phyloP scores from a whole-genome alignment of 2,329 filamentous ascomycete species.

The Paraconiothyrium brasiliense region DNA sequence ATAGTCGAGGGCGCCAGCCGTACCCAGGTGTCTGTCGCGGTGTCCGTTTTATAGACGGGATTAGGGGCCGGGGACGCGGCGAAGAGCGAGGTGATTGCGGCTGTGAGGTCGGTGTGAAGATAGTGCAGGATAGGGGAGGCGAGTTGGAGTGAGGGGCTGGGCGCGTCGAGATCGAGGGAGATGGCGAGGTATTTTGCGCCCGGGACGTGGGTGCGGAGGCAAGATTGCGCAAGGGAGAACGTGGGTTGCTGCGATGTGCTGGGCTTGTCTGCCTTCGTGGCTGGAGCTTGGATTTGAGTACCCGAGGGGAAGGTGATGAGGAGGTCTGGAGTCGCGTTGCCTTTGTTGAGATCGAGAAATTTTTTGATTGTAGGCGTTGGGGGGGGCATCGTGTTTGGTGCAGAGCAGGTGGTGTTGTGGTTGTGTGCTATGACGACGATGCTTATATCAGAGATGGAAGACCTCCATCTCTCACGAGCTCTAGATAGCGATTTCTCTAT shows the following conservation, averaged over 20 bases:
- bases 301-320: constrained; percentile 13
- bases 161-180: constrained; percentile 11
- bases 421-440: constrained; percentile 7
- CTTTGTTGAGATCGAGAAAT: constrained; percentile 9
- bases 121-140: constrained; percentile 9
- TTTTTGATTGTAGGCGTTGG: background rate
- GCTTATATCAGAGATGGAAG: background rate
- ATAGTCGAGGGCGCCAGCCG: background rate
- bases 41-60: background rate
- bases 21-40: constrained; percentile 6
- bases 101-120: constrained; percentile 8
- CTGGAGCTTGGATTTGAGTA: background rate
- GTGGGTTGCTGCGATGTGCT: background rate
- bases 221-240: background rate
- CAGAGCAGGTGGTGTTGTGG: background rate
- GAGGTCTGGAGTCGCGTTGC: background rate
- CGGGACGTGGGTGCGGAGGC: constrained; percentile 6
- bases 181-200: constrained; percentile 10
- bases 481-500: background rate
- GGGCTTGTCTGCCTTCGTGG: background rate
- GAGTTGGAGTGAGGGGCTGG: constrained; percentile 5
- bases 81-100: constrained; percentile 2
- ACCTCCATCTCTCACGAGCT: background rate
- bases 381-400: background rate
- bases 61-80: background rate